These are phyloP conservation scores for Camellia oleifera DNA, from an alignment of 179 eudicot species.

Conservation along the genomic window DNA sequence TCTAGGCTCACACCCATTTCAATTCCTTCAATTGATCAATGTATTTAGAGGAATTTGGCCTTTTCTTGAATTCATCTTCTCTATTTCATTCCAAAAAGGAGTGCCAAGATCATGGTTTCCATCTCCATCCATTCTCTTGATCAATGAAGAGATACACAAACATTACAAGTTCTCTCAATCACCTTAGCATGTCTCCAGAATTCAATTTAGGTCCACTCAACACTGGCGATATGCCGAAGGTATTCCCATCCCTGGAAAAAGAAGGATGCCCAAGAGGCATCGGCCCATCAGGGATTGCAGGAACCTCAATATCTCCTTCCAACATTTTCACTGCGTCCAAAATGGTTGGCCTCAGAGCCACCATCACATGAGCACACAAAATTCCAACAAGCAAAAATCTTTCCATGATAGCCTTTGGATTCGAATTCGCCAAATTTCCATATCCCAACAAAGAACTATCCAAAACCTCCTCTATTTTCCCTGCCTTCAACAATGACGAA, in stretches of 20 bases:
- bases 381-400: conserved; percentile 74
- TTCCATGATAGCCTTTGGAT: conserved; percentile 72
- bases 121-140: too few species aligned
- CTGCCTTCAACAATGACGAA: conserved; percentile 63
- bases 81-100: neutral
- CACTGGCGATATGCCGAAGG: conserved; percentile 47
- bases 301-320: conserved; percentile 80
- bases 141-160: conserved; percentile 4
- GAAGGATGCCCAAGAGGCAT: conserved; percentile 59
- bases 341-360: conserved; percentile 74
- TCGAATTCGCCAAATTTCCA: conserved; percentile 32
- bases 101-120: neutral
- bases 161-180: conserved; percentile 2
- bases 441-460: conserved; percentile 44
- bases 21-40: neutral
- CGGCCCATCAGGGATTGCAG: conserved; percentile 64
- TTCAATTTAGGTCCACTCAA: conserved; percentile 41
- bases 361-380: conserved; percentile 85
- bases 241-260: conserved; percentile 30
- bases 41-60: neutral
- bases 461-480: conserved; percentile 50
- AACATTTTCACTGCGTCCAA: conserved; percentile 69
- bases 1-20: neutral
- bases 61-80: neutral
- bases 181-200: conserved; percentile 59